Evolutionary conservation across 192 early-diverging fungal species (phyloP).

Genomic region (Backusella tuberculispora): DNA sequence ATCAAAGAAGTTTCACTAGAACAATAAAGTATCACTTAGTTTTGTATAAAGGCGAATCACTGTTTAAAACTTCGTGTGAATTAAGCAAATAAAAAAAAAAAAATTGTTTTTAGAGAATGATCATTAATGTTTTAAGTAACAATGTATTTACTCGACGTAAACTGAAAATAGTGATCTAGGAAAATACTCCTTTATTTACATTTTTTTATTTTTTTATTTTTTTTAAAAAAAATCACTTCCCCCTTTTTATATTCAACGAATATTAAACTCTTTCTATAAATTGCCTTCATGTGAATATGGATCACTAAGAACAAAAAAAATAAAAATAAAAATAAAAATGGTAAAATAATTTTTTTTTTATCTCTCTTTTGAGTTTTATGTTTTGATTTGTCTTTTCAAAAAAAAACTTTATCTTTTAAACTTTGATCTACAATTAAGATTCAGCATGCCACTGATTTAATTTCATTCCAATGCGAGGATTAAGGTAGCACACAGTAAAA

Average conservation of each 20-base stretch:
- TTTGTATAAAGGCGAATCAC: constrained; percentile 10
- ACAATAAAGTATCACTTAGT: background rate
- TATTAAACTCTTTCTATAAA: background rate
- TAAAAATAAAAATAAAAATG: background rate
- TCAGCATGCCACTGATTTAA: constrained; percentile 10
- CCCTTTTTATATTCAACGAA: constrained; percentile 13
- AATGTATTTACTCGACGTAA: background rate
- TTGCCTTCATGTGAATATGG: constrained; percentile 9
- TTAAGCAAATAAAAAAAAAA: background rate
- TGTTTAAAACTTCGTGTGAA: background rate
- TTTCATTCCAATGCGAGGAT: constrained; percentile 7
- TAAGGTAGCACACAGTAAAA: constrained; percentile 7
- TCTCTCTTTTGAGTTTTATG: background rate
- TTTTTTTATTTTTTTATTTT: background rate
- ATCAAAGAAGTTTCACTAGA: constrained; percentile 3
- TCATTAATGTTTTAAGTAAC: background rate
- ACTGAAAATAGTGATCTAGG: constrained; percentile 7
- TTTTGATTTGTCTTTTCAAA: background rate
- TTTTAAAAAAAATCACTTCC: background rate
- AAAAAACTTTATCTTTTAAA: background rate
- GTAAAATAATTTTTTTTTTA: background rate
- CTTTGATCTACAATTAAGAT: constrained; percentile 10
- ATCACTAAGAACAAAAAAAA: background rate
- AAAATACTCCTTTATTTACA: background rate
- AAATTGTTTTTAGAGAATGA: background rate